Evolutionary conservation across 441 rosid genomes (phyloP).

Genomic region (Erysimum pusillum): DNA sequence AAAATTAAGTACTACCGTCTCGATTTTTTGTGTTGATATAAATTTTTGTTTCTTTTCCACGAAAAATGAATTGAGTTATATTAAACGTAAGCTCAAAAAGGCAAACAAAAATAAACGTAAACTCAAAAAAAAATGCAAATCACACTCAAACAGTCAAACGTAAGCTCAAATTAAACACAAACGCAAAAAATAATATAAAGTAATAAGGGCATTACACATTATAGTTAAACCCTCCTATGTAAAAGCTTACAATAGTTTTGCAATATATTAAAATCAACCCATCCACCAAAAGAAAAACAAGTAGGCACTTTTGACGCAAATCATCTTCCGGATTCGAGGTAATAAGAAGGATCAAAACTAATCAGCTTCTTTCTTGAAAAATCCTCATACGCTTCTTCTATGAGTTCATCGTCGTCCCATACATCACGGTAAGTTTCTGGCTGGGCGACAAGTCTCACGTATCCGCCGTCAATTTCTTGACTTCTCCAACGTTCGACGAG

Average conservation of each 20-base stretch:
- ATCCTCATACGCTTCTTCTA: constrained; percentile 48
- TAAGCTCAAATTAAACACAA: not conserved
- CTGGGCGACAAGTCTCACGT: not conserved
- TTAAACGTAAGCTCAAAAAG: too few species aligned
- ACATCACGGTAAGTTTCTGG: constrained; percentile 68
- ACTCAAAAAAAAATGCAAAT: not conserved
- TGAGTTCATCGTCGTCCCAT: constrained; percentile 62
- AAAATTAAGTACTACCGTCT: not conserved
- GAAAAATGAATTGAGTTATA: too few species aligned
- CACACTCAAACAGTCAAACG: not conserved
- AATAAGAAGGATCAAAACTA: constrained; percentile 3
- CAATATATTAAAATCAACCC: not conserved
- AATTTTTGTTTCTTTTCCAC: too few species aligned
- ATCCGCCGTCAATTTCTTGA: constrained; percentile 33
- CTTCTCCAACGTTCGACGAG: constrained; percentile 62
- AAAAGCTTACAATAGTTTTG: not conserved
- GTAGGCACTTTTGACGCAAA: not conserved
- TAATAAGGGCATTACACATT: too few species aligned
- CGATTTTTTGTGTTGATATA: not conserved
- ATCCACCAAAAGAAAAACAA: not conserved
- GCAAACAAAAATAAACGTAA: not conserved
- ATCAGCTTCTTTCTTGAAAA: constrained; percentile 42
- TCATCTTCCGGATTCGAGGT: not conserved
- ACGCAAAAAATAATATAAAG: too few species aligned
- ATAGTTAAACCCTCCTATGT: not conserved